phyloP scores from a whole-genome alignment of 768 basidiomycete species.

The Phanerodontia chrysosporium region DNA sequence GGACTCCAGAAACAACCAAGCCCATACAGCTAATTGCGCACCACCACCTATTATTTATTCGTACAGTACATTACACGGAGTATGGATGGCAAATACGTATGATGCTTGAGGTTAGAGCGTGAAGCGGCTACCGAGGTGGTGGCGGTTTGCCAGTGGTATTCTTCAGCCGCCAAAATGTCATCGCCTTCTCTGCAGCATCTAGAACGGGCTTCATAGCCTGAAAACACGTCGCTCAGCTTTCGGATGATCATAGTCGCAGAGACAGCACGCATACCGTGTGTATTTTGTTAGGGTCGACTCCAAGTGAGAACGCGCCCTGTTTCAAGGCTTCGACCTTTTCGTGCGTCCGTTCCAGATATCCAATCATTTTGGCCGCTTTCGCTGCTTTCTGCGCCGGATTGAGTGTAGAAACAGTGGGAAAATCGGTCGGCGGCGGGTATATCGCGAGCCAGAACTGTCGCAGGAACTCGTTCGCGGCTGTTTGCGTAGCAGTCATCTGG shows the following conservation, averaged over 20 bases:
- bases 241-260: neutral
- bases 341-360: slow-evolving; percentile 71
- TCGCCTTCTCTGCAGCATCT: slow-evolving; percentile 68
- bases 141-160: slow-evolving; percentile 12
- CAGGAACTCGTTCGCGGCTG: slow-evolving; percentile 92
- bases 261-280: slow-evolving; percentile 56
- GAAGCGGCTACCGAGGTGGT: neutral
- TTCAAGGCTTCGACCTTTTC: slow-evolving; percentile 84
- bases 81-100: neutral
- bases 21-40: slow-evolving; percentile 28
- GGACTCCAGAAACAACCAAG: slow-evolving; percentile 49
- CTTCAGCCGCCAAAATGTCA: slow-evolving; percentile 41
- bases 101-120: neutral
- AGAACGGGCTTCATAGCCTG: slow-evolving; percentile 77
- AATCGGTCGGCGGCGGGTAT: slow-evolving; percentile 67
- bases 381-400: slow-evolving; percentile 67
- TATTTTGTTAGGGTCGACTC: slow-evolving; percentile 59
- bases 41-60: neutral
- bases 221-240: neutral
- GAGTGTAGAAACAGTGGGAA: slow-evolving; percentile 42
- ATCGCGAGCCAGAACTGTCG: slow-evolving; percentile 93
- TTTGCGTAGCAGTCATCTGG: slow-evolving; percentile 87
- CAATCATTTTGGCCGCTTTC: slow-evolving; percentile 86
- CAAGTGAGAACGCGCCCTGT: slow-evolving; percentile 50
- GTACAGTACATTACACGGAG: slow-evolving; percentile 6